A percentile compares a stretch with the other conserved stretches of the same genome.
These are phyloP conservation scores for Iberis pinnata DNA, from an alignment of 345 rosid species.

Conservation along the genomic window DNA sequence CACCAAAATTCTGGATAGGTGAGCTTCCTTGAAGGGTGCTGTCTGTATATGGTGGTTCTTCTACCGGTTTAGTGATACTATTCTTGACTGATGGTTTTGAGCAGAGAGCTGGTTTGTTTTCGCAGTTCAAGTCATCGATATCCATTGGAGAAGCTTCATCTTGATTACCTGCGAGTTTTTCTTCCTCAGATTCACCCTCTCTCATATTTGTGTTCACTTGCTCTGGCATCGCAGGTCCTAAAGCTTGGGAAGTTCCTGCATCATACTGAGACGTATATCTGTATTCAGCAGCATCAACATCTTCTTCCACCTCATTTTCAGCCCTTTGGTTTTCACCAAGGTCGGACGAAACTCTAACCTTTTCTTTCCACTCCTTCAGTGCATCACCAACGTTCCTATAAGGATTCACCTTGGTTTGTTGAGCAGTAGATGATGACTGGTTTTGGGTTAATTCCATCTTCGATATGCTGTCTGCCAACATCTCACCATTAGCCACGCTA, in stretches of 20 bases:
- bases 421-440: slow-evolving; percentile 41
- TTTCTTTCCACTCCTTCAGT: slow-evolving; percentile 87
- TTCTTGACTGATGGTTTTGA: slow-evolving; percentile 33
- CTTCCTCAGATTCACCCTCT: slow-evolving; percentile 43
- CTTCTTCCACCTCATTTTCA: slow-evolving; percentile 58
- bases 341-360: slow-evolving; percentile 63
- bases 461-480: slow-evolving; percentile 39
- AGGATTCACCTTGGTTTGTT: slow-evolving; percentile 58
- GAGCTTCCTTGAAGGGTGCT: slow-evolving; percentile 31
- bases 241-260: slow-evolving; percentile 70
- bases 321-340: slow-evolving; percentile 45
- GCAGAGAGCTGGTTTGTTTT: slow-evolving; percentile 29
- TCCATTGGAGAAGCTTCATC: slow-evolving; percentile 58
- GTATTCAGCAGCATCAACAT: slow-evolving; percentile 65
- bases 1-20: slow-evolving; percentile 24
- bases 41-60: slow-evolving; percentile 37
- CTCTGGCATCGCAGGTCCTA: slow-evolving; percentile 85
- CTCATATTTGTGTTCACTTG: slow-evolving; percentile 53
- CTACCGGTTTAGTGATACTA: slow-evolving; percentile 37
- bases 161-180: slow-evolving; percentile 31
- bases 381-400: slow-evolving; percentile 83
- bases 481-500: slow-evolving; percentile 44
- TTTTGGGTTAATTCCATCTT: slow-evolving; percentile 36
- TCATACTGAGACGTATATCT: slow-evolving; percentile 68
- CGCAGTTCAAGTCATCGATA: slow-evolving; percentile 44